Conservation (phyloP, 352 stramenopile species). For the Stramenopiles sp. region DNA sequence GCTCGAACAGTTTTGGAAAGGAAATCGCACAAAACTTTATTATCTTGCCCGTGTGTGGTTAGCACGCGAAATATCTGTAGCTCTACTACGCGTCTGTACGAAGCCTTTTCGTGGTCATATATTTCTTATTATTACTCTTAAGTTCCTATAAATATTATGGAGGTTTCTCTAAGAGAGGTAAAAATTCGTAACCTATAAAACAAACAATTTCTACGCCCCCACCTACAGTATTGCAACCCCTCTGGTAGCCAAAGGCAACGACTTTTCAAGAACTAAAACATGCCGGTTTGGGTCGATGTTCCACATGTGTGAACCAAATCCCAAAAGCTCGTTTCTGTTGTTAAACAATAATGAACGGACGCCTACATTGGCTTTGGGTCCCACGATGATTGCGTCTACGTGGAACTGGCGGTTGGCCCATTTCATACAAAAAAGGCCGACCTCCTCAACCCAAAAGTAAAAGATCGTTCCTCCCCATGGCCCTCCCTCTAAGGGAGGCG, state of each 20-base stretch:
- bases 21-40: too few species aligned
- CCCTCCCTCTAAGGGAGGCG: neutral
- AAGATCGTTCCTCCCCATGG: constrained; percentile 9
- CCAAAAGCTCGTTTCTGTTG: neutral
- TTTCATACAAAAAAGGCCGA: constrained; percentile 11
- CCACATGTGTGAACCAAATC: neutral
- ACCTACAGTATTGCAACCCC: neutral
- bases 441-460: constrained; percentile 4
- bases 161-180: too few species aligned
- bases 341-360: neutral
- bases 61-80: too few species aligned
- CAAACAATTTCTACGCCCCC: too few species aligned
- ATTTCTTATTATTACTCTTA: too few species aligned
- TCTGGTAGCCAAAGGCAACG: neutral
- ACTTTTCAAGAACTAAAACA: neutral
- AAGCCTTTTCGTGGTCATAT: too few species aligned
- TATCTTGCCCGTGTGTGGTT: too few species aligned
- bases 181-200: too few species aligned
- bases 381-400: neutral
- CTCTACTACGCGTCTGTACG: too few species aligned
- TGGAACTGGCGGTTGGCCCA: constrained; percentile 6
- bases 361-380: neutral
- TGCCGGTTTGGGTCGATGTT: neutral
- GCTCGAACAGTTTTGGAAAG: too few species aligned
- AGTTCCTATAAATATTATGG: too few species aligned